A percentile compares a stretch with the other conserved stretches of the same genome.
Conservation (phyloP, 805 yeast genomes). For the Saturnispora zaruensis region DNA sequence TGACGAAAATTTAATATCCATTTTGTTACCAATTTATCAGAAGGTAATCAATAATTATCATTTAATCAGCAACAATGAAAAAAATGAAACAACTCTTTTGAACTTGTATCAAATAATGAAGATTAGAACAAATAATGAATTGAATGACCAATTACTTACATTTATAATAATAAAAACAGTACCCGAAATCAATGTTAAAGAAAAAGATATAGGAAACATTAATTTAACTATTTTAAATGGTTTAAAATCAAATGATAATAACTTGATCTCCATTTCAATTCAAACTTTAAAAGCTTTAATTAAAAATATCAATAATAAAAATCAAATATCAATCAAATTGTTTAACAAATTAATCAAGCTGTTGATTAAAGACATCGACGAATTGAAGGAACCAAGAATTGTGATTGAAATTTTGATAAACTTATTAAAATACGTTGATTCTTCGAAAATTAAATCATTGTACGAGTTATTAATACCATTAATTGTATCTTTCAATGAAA, state of each 20-base stretch:
- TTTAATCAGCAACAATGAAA: conserved; percentile 7
- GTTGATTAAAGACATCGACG: conserved; percentile 4
- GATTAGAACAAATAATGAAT: conserved; percentile 13
- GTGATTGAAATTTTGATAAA: conserved; percentile 42
- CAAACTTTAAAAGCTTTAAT: conserved; percentile 59
- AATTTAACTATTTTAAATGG: conserved; percentile 29
- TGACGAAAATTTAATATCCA: conserved; percentile 38
- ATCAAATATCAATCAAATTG: conserved; percentile 34
- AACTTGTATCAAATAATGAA: conserved; percentile 26
- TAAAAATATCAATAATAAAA: conserved; percentile 25
- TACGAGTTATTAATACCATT: conserved; percentile 27
- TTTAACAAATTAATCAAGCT: conserved; percentile 19
- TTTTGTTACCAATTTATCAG: conserved; percentile 44
- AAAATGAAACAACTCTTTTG: conserved; percentile 22
- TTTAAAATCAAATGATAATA: conserved; percentile 28
- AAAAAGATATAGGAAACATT: conserved; percentile 31
- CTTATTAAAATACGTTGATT: conserved; percentile 32
- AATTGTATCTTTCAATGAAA: conserved; percentile 26
- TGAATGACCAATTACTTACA: conserved; percentile 33
- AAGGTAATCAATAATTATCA: conserved; percentile 31
- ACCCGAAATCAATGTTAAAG: conserved; percentile 26
- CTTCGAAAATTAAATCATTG: conserved; percentile 16
- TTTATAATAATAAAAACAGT: conserved; percentile 38
- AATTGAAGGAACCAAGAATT: conserved; percentile 29
- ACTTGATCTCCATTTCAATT: conserved; percentile 34